These are phyloP conservation scores for Xylaria multiplex DNA, from an alignment of 2,329 filamentous ascomycete species.

Conservation along the genomic window DNA sequence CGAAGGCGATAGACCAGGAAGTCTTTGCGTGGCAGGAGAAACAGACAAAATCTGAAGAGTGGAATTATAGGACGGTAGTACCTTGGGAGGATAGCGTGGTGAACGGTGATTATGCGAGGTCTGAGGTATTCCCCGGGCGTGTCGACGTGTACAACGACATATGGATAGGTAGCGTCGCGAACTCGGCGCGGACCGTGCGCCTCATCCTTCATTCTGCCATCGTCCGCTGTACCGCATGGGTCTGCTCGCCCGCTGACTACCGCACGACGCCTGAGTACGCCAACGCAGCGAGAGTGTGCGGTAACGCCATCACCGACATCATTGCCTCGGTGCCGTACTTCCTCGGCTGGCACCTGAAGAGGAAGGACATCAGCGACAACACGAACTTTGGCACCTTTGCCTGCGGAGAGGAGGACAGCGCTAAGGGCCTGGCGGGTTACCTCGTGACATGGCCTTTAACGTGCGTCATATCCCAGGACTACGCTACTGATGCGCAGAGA, in stretches of 20 bases:
- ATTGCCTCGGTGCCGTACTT: slow-evolving; percentile 70
- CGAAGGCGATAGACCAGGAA: slow-evolving; percentile 63
- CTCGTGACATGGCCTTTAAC: slow-evolving; percentile 69
- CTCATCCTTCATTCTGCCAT: slow-evolving; percentile 65
- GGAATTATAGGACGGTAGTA: slow-evolving; percentile 61
- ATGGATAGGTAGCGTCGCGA: slow-evolving; percentile 68
- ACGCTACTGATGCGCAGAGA: slow-evolving; percentile 67
- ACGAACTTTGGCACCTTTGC: slow-evolving; percentile 58
- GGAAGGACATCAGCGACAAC: slow-evolving; percentile 51
- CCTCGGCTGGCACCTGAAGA: slow-evolving; percentile 66
- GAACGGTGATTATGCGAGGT: slow-evolving; percentile 60
- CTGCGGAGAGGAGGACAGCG: slow-evolving; percentile 60
- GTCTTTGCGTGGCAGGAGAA: slow-evolving; percentile 62
- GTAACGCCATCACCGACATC: slow-evolving; percentile 66
- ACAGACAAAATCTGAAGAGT: slow-evolving; percentile 59
- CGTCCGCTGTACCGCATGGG: slow-evolving; percentile 69
- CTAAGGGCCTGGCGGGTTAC: slow-evolving; percentile 67
- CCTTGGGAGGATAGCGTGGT: slow-evolving; percentile 66
- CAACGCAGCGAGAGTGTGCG: slow-evolving; percentile 61
- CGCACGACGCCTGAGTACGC: slow-evolving; percentile 71
- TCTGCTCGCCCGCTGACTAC: slow-evolving; percentile 69
- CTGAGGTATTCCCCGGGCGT: slow-evolving; percentile 68
- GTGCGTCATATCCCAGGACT: slow-evolving; percentile 65
- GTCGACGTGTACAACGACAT: slow-evolving; percentile 69
- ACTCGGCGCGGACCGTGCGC: slow-evolving; percentile 63